A percentile compares a stretch with the other conserved stretches of the same genome.
Evolutionary conservation across 2,329 filamentous ascomycete genomes (phyloP).

Genomic region (Pyrenophora graminea): DNA sequence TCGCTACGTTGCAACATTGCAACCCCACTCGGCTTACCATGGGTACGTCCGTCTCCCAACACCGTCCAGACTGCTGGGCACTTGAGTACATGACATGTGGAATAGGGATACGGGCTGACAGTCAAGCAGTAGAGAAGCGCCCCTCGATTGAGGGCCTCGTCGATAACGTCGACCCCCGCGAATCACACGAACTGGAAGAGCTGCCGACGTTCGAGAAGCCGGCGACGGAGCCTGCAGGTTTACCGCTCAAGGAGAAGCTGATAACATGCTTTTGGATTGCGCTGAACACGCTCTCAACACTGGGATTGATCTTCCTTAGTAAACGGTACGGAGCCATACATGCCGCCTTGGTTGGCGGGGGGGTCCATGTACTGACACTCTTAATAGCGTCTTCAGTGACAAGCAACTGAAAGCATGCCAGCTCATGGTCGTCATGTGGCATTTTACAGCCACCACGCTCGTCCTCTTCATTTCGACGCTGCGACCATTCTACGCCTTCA

Average conservation of each 20-base stretch:
- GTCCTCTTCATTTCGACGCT: constrained; percentile 51
- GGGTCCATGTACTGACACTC: constrained; percentile 23
- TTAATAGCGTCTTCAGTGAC: constrained; percentile 51
- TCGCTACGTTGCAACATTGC: constrained; percentile 26
- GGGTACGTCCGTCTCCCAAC: constrained; percentile 27
- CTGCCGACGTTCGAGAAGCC: constrained; percentile 44
- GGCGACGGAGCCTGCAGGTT: constrained; percentile 24
- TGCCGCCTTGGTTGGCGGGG: background rate
- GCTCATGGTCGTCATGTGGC: constrained; percentile 55
- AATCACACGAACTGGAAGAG: constrained; percentile 40
- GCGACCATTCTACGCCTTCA: constrained; percentile 51
- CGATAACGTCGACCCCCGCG: constrained; percentile 44
- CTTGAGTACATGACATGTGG: background rate
- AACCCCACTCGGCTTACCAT: constrained; percentile 25
- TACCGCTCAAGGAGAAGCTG: constrained; percentile 44
- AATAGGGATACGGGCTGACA: constrained; percentile 23
- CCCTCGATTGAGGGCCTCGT: constrained; percentile 46
- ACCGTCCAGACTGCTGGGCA: constrained; percentile 1
- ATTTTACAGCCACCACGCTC: constrained; percentile 52
- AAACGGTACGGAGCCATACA: constrained; percentile 45
- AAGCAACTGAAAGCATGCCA: constrained; percentile 51
- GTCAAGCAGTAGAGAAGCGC: constrained; percentile 42
- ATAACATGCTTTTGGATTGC: constrained; percentile 48
- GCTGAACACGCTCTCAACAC: constrained; percentile 51
- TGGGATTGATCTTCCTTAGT: constrained; percentile 52